Percentiles rank a stretch among this genome's conserved stretches.
phyloP scores from a whole-genome alignment of 2,329 filamentous ascomycete genomes.

The Cytospora chrysosperma region DNA sequence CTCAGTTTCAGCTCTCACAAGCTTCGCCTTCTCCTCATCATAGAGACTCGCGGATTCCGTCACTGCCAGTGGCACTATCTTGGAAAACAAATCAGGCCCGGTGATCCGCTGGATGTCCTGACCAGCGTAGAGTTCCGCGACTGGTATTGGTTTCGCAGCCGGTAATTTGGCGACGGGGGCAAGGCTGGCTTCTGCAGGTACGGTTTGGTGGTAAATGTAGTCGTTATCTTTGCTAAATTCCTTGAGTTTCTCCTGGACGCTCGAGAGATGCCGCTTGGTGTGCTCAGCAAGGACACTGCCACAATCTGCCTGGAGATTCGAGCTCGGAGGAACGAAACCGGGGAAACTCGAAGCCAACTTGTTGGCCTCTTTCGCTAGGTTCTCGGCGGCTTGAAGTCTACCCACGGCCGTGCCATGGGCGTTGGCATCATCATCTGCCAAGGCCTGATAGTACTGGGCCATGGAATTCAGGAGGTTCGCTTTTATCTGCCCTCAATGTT shows the following conservation, averaged over 20 bases:
- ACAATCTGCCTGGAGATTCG: slow-evolving; percentile 81
- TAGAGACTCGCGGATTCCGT: slow-evolving; percentile 97
- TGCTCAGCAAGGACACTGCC: slow-evolving; percentile 73
- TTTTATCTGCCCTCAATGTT: slow-evolving; percentile 58
- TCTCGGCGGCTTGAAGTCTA: slow-evolving; percentile 78
- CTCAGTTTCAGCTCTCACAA: slow-evolving; percentile 90
- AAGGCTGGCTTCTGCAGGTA: slow-evolving; percentile 82
- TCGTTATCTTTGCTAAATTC: slow-evolving; percentile 90
- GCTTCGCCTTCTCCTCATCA: slow-evolving; percentile 96
- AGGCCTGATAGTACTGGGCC: slow-evolving; percentile 89
- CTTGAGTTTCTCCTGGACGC: slow-evolving; percentile 76
- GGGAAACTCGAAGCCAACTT: slow-evolving; percentile 79
- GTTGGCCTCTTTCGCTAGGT: slow-evolving; percentile 73
- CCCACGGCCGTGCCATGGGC: slow-evolving; percentile 83
- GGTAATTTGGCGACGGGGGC: slow-evolving; percentile 84
- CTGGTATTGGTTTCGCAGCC: slow-evolving; percentile 93
- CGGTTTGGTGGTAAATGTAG: slow-evolving; percentile 93
- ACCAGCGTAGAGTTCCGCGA: slow-evolving; percentile 93
- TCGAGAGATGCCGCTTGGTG: slow-evolving; percentile 76
- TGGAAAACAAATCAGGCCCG: slow-evolving; percentile 93
- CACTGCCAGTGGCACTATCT: slow-evolving; percentile 92
- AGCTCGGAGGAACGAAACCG: slow-evolving; percentile 71
- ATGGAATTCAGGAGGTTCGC: slow-evolving; percentile 78
- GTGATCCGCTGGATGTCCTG: slow-evolving; percentile 98
- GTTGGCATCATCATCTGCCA: slow-evolving; percentile 86